Evolutionary conservation across 306 rosid species (phyloP).

Genomic region (Argentina anserina): DNA sequence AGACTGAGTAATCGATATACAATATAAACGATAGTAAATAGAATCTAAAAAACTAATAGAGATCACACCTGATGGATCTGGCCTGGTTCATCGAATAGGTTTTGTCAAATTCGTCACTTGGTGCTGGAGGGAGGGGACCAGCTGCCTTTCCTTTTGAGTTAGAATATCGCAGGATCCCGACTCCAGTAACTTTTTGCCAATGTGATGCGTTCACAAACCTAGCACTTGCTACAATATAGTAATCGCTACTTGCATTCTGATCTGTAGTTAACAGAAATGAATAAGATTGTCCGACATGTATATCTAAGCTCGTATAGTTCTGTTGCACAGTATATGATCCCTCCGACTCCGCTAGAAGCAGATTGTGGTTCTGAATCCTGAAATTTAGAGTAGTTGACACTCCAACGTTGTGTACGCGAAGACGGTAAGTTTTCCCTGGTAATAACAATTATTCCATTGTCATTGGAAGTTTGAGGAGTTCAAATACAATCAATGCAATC

Average conservation of each 20-base stretch:
- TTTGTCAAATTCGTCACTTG: slow-evolving; percentile 81
- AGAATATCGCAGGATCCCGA: slow-evolving; percentile 75
- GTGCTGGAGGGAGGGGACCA: slow-evolving; percentile 76
- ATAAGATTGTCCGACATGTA: slow-evolving; percentile 95
- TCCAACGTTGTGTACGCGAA: slow-evolving; percentile 93
- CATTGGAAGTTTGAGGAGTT: slow-evolving; percentile 6
- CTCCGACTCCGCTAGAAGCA: slow-evolving; percentile 88
- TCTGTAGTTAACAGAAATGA: slow-evolving; percentile 81
- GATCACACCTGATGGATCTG: slow-evolving; percentile 82
- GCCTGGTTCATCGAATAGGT: slow-evolving; percentile 99
- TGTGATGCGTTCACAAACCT: slow-evolving; percentile 78
- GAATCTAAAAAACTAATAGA: not conserved
- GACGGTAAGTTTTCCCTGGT: slow-evolving; percentile 90
- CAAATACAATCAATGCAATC: not conserved
- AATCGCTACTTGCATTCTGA: slow-evolving; percentile 92
- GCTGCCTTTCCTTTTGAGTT: slow-evolving; percentile 93
- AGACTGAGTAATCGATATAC: not conserved
- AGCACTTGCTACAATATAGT: slow-evolving; percentile 92
- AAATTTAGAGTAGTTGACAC: slow-evolving; percentile 87
- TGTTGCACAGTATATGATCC: slow-evolving; percentile 96
- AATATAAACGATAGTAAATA: not conserved
- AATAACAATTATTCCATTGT: slow-evolving; percentile 13
- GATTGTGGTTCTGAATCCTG: slow-evolving; percentile 88
- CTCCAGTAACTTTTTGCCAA: slow-evolving; percentile 91
- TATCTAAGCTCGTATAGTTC: slow-evolving; percentile 87